Evolutionary conservation across 345 rosid genomes (phyloP).

Genomic region (Brassica carinata): DNA sequence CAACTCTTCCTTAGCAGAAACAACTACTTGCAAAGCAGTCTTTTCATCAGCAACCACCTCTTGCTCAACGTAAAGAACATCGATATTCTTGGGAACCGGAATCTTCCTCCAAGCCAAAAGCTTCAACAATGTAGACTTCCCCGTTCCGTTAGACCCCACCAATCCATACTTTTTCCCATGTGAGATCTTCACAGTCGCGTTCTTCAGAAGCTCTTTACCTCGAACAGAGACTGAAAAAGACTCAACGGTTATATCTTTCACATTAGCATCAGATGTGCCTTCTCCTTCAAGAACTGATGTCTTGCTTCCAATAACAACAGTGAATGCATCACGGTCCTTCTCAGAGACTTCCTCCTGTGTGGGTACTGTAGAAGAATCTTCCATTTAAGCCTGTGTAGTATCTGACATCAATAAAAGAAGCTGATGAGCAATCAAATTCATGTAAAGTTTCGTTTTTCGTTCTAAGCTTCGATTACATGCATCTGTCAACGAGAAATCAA

Average conservation of each 20-base stretch:
- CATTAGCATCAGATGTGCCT: conserved; percentile 85
- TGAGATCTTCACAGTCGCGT: conserved; percentile 83
- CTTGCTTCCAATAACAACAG: conserved; percentile 88
- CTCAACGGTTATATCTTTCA: conserved; percentile 75
- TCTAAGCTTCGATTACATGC: background rate
- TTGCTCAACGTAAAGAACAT: conserved; percentile 91
- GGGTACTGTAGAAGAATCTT: conserved; percentile 57
- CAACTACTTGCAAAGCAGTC: conserved; percentile 85
- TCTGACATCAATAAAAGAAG: conserved; percentile 2
- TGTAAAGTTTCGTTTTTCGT: background rate
- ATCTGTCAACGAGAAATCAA: background rate
- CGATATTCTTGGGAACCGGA: conserved; percentile 93
- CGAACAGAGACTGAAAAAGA: conserved; percentile 93
- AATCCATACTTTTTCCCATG: conserved; percentile 96
- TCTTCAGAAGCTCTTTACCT: conserved; percentile 86
- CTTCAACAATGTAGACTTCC: conserved; percentile 94
- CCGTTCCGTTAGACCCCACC: conserved; percentile 95
- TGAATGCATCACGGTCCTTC: conserved; percentile 84
- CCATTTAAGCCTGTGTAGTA: conserved; percentile 50
- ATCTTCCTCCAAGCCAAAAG: conserved; percentile 97
- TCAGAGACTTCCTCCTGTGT: conserved; percentile 74
- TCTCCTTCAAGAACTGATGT: conserved; percentile 86
- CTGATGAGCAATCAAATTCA: background rate
- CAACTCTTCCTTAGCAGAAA: conserved; percentile 86
- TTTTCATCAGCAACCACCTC: conserved; percentile 91